Evolutionary conservation across 2,329 filamentous ascomycete genomes (phyloP).

Genomic region (Verruconis gallopava): DNA sequence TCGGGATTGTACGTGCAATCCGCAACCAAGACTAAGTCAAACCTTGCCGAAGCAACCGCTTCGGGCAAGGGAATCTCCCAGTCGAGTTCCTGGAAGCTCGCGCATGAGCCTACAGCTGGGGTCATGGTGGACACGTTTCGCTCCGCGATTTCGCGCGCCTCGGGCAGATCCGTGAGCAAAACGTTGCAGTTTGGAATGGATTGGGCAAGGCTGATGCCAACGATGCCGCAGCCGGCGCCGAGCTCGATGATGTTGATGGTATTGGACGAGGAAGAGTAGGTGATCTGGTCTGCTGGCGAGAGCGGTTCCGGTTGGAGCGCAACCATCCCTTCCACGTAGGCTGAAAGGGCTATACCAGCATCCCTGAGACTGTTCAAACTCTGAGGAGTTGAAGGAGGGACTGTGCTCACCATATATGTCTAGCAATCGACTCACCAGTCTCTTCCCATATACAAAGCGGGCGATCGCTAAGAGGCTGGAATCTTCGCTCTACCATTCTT

Average conservation of each 20-base stretch:
- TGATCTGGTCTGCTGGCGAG: conserved; percentile 24
- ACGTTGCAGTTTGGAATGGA: conserved; percentile 39
- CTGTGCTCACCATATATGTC: conserved; percentile 56
- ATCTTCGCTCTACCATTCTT: conserved; percentile 43
- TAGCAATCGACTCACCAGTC: conserved; percentile 58
- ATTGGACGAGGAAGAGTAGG: conserved; percentile 26
- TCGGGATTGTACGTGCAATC: conserved; percentile 65
- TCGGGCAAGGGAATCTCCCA: conserved; percentile 45
- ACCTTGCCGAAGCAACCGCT: conserved; percentile 23
- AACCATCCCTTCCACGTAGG: conserved; percentile 36
- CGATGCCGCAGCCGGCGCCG: conserved; percentile 55
- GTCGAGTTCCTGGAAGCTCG: conserved; percentile 43
- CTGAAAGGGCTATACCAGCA: conserved; percentile 44
- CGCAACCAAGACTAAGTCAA: conserved; percentile 51
- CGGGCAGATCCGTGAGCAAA: conserved; percentile 51
- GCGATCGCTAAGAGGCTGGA: conserved; percentile 29
- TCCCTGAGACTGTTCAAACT: no score
- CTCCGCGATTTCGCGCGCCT: conserved; percentile 47
- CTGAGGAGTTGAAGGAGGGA: no score
- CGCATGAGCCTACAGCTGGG: conserved; percentile 28
- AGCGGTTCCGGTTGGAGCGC: conserved; percentile 17
- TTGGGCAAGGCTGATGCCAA: conserved; percentile 49
- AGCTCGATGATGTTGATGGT: conserved; percentile 47
- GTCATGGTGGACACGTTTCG: conserved; percentile 39
- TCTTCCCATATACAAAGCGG: conserved; percentile 50